Base-by-base conservation (phyloP, 192 early-diverging fungal species). In the Coemansia sp. region DNA sequence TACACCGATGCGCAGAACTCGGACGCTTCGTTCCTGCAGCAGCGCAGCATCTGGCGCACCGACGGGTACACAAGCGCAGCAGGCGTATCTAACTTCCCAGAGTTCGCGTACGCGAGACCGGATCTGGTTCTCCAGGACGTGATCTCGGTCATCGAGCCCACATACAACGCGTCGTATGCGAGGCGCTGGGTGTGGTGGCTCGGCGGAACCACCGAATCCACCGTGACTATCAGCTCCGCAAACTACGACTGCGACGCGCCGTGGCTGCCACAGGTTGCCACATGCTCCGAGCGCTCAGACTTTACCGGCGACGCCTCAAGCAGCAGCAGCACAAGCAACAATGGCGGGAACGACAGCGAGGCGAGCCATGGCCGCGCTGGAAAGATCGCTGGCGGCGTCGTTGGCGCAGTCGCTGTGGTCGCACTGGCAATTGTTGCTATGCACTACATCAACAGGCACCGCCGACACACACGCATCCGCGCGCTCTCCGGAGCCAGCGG, bases 71-170 rank as follows among this genome's bases (percentile, higher is more conserved):
- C 62, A 2, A 75, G 59, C 62, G 54, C 43, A 19, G 46, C 35
- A 9, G 77, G 77, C 5, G 60, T 71, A 36, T 71, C 59, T 58
- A 80, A 75, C 35, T 80, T 75, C 45, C 62, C 77, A 25, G 77
- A 80, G 40, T 80, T 71, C 43, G 77, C 49, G 5, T 73, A 74
- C 58, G 77, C 67, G 23, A 69, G 77, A 0, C 77, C 77, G 36
- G 77, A 80, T 36, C 59, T 80, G 32, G 77, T 75, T 9, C 59
- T 80, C 9, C 77, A 72, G 69, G 77, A 80, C 36, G 20, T 80
- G 5, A 75, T 80, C 17, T 59, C 62, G 59, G 68, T 80, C 4
- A 5, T 80, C 23, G 69, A 68, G 57, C 77, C 73, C 25, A 69
- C 48, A 0, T 80, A 80, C 36, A 64, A 71, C 25, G 1, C 58